Conservation (phyloP, 2,329 filamentous ascomycete species). For the Zalaria obscura region DNA sequence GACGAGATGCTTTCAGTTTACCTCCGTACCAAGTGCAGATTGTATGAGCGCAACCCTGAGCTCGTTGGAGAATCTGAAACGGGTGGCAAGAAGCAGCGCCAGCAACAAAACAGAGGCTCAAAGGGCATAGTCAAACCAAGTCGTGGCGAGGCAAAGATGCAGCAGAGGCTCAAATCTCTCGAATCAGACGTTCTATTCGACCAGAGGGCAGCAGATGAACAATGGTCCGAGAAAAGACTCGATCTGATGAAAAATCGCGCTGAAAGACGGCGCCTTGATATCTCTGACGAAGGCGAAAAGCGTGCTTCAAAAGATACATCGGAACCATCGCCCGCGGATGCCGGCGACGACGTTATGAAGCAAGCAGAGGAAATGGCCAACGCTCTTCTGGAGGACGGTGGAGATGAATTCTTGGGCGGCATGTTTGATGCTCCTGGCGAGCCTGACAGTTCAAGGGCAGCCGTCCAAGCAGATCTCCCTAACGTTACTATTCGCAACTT, state of each 20-base stretch:
- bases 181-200: slow-evolving; percentile 47
- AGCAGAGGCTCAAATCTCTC: slow-evolving; percentile 61
- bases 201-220: slow-evolving; percentile 27
- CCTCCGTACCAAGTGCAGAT: slow-evolving; percentile 51
- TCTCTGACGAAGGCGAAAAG: slow-evolving; percentile 8
- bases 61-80: slow-evolving; percentile 31
- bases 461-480: slow-evolving; percentile 21
- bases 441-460: neutral
- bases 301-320: neutral
- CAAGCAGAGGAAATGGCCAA: slow-evolving; percentile 27
- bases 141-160: slow-evolving; percentile 47
- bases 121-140: slow-evolving; percentile 12
- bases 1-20: slow-evolving; percentile 54
- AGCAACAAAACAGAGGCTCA: slow-evolving; percentile 10
- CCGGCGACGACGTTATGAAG: slow-evolving; percentile 32
- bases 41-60: slow-evolving; percentile 36
- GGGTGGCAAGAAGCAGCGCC: slow-evolving; percentile 22
- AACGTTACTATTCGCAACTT: slow-evolving; percentile 64
- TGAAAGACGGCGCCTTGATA: slow-evolving; percentile 15
- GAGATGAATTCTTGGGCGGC: slow-evolving; percentile 40
- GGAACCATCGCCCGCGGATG: slow-evolving; percentile 1
- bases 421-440: slow-evolving; percentile 34
- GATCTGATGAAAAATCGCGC: slow-evolving; percentile 26
- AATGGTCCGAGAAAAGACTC: slow-evolving; percentile 30
- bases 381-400: slow-evolving; percentile 33